Percentiles rank a stretch among this genome's conserved stretches.
phyloP scores from a whole-genome alignment of 192 early-diverging fungal species.

The Podila horticola region DNA sequence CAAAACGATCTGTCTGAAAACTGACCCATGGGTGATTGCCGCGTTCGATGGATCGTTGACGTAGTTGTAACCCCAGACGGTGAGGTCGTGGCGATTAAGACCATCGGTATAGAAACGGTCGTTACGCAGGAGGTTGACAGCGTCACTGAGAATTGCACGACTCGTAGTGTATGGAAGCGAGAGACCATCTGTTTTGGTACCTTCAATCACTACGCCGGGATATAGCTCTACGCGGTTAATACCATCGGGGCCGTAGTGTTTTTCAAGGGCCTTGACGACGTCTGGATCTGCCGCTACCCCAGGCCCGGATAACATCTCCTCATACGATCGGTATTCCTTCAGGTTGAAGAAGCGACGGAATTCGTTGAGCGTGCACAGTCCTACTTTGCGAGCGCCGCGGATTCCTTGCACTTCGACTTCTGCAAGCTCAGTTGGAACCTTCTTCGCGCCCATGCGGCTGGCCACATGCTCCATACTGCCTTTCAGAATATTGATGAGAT shows the following conservation, averaged over 20 bases:
- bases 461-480: neutral
- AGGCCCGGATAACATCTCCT: constrained; percentile 31
- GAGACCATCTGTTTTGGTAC: constrained; percentile 51
- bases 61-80: constrained; percentile 57
- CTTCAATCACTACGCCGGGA: constrained; percentile 59
- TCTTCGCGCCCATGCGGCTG: constrained; percentile 51
- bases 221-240: constrained; percentile 60
- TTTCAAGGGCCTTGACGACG: constrained; percentile 38
- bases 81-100: constrained; percentile 51
- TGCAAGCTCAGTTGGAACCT: constrained; percentile 48
- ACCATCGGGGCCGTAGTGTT: constrained; percentile 41
- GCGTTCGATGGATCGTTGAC: neutral
- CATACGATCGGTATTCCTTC: constrained; percentile 33
- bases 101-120: constrained; percentile 60
- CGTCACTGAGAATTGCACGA: constrained; percentile 60
- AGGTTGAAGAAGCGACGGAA: constrained; percentile 55
- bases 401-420: constrained; percentile 59
- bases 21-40: no score
- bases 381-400: constrained; percentile 44
- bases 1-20: no score
- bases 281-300: constrained; percentile 8
- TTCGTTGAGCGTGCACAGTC: constrained; percentile 62
- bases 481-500: constrained; percentile 16
- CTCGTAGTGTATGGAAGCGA: constrained; percentile 56
- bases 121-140: constrained; percentile 58